Percentiles rank a stretch among this genome's conserved stretches.
These are phyloP conservation scores for Penicillium sumatraense DNA, from an alignment of 2,329 filamentous ascomycete genomes.

Conservation along the genomic window DNA sequence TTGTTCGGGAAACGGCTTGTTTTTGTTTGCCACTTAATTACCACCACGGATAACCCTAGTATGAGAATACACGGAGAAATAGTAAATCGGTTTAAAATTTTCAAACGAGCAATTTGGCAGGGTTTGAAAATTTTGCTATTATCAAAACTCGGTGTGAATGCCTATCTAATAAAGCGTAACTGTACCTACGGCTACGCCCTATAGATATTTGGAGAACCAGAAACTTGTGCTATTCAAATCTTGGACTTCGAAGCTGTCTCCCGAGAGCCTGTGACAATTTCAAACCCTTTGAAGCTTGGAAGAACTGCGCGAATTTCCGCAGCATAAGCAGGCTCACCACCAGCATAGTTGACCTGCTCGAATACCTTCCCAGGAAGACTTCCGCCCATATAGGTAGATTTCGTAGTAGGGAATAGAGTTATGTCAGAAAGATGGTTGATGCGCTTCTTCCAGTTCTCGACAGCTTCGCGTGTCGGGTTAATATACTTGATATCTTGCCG, in stretches of 20 bases:
- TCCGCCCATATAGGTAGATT: slow-evolving; percentile 61
- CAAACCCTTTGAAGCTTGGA: background rate
- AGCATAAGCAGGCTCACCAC: slow-evolving; percentile 19
- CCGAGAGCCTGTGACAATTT: background rate
- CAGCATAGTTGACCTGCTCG: slow-evolving; percentile 56
- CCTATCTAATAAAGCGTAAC: no score
- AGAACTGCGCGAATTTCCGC: background rate
- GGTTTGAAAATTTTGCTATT: background rate
- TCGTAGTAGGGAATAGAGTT: slow-evolving; percentile 56
- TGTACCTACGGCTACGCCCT: no score
- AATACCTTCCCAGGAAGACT: slow-evolving; percentile 59
- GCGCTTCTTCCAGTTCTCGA: slow-evolving; percentile 55
- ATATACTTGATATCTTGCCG: slow-evolving; percentile 55
- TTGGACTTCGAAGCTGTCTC: background rate
- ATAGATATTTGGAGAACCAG: background rate
- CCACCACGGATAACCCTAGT: no score
- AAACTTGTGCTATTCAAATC: background rate
- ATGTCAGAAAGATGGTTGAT: slow-evolving; percentile 51
- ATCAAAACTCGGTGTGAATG: background rate
- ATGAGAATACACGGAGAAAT: no score
- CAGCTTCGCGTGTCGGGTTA: slow-evolving; percentile 53
- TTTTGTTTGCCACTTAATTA: no score
- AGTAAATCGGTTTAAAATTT: no score
- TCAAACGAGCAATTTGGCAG: no score
- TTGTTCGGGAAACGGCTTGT: no score